Evolutionary conservation across 306 rosid genomes (phyloP).

Genomic region (Cajanus cajan): DNA sequence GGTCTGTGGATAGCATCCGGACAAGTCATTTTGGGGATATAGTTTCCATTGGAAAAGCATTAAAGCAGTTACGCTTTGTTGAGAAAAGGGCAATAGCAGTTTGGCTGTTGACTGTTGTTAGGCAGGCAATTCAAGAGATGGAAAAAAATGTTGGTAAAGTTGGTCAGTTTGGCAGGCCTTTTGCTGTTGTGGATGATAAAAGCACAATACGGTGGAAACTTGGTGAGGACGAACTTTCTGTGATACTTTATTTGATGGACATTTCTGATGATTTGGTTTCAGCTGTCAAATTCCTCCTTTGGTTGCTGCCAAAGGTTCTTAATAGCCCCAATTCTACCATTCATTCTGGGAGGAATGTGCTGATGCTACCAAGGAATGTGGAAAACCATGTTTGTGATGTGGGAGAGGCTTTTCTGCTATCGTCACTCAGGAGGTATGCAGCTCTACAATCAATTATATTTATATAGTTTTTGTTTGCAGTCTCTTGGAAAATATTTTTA

Average conservation of each 20-base stretch:
- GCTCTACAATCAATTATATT: neutral
- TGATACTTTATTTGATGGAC: conserved; percentile 74
- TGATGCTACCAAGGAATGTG: conserved; percentile 62
- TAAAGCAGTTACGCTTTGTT: conserved; percentile 68
- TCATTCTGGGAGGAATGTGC: conserved; percentile 66
- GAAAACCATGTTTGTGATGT: conserved; percentile 84
- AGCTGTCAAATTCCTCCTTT: conserved; percentile 81
- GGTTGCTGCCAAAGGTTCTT: conserved; percentile 86
- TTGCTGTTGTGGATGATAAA: conserved; percentile 59
- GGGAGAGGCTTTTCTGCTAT: conserved; percentile 85
- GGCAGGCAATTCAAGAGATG: conserved; percentile 66
- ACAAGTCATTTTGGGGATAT: conserved; percentile 49
- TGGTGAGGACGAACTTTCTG: conserved; percentile 85
- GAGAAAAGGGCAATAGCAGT: conserved; percentile 73
- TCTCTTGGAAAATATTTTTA: neutral
- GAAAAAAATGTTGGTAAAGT: conserved; percentile 61
- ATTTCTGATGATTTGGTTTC: conserved; percentile 71
- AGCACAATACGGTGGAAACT: conserved; percentile 75
- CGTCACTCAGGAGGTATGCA: conserved; percentile 79
- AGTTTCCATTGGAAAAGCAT: conserved; percentile 64
- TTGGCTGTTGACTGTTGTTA: conserved; percentile 71
- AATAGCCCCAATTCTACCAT: conserved; percentile 63
- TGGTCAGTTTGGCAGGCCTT: conserved; percentile 76
- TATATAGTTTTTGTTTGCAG: neutral
- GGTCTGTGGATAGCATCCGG: conserved; percentile 54